These are phyloP conservation scores for Penicillium sp. DNA, from an alignment of 2,329 filamentous ascomycete genomes.

Conservation along the genomic window DNA sequence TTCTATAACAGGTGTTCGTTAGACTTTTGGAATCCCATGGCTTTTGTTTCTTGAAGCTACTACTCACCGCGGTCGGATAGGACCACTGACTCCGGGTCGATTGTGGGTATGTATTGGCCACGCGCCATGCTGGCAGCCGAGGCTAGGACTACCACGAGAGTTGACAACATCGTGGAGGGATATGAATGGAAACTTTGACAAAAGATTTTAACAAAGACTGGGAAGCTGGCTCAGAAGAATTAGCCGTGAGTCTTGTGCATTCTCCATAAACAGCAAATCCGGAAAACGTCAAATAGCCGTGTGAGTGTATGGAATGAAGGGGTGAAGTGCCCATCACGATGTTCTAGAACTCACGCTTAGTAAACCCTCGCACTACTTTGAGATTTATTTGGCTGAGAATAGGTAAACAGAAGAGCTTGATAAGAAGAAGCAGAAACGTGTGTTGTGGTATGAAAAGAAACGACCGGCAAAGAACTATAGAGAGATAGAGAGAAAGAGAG, in stretches of 20 bases:
- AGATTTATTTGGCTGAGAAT: background rate
- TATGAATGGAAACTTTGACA: background rate
- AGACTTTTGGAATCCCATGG: background rate
- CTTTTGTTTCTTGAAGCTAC: background rate
- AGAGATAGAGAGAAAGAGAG: background rate
- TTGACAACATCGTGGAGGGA: conserved; percentile 1
- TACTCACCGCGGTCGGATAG: conserved; percentile 37
- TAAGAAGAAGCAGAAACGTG: background rate
- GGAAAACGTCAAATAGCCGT: background rate
- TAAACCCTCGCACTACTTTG: too few relatives aligned
- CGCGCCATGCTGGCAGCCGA: conserved; percentile 31
- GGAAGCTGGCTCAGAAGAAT: background rate
- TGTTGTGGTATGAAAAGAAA: background rate
- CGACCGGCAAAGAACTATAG: background rate
- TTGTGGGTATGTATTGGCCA: conserved; percentile 31
- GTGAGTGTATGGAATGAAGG: background rate
- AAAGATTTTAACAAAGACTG: background rate
- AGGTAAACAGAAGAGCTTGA: background rate
- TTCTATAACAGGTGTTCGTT: conserved; percentile 23
- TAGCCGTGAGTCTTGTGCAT: background rate
- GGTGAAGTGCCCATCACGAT: background rate
- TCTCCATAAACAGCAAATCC: background rate
- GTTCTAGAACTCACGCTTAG: background rate
- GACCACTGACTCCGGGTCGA: conserved; percentile 41
- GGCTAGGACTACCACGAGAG: conserved; percentile 34